Base-by-base conservation (phyloP, 768 basidiomycete species). In the Tremella yokohamensis region DNA sequence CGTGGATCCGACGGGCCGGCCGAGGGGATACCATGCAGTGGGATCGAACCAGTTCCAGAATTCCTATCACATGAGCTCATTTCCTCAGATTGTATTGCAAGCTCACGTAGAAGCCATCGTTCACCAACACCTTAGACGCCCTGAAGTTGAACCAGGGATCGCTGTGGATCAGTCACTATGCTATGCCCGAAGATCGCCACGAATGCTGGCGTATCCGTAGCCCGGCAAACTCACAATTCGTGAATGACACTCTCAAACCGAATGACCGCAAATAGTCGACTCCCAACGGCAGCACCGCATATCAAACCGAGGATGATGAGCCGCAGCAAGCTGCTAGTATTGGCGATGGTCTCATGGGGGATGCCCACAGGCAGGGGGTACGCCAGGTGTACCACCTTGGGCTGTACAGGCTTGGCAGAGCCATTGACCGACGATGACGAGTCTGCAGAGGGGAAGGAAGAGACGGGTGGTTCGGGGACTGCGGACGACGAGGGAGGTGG, bases 21-120 rank as follows among this genome's bases (percentile, higher is more conserved):
- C 96, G 0, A 99, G 85, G 11, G 96, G 96, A 70, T 99, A 98
- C 96, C 96, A 99, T 66, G 94, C 94, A 2, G 94, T 96, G 19
- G 93, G 93, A 78, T 99, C 96, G 75, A 99, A 99, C 96, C 96
- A 99, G 74, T 99, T 99, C 96, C 96, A 99, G 79, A 99, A 98
- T 85, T 89, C 94, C 91, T 96, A 62, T n/a, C n/a, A n/a, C n/a
- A n/a, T n/a, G n/a, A n/a, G n/a, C n/a, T n/a, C 15, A 54, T 13
- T 37, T 52, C 4, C 34, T 25, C 52, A 38, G 24, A 25, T 12
- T 9, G 37, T 29, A 37, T 40, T 49, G n/a, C 47, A 13, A 24
- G 79, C 89, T 57, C 63, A 94, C 93, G 81, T 97, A 93, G 80
- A 99, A 98, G 16, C 96, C 96, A 68, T 97, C 82, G 11, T 88